phyloP scores from a whole-genome alignment of 169 alveolate genomes.

The Plasmodium adleri region DNA sequence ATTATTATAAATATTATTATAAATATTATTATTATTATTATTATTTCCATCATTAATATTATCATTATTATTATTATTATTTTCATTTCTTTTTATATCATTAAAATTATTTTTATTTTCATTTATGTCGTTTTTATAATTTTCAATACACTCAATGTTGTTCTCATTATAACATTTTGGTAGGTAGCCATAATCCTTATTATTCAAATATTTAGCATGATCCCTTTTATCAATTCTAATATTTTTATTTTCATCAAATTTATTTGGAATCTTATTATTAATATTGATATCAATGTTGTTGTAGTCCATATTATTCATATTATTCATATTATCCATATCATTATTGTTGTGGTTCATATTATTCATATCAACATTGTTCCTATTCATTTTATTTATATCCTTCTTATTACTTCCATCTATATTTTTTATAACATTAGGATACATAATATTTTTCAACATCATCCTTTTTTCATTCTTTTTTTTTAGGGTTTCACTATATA shows the following conservation, averaged over 20 bases:
- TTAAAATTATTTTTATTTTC: no score
- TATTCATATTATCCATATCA: background rate
- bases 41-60: background rate
- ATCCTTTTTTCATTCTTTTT: no score
- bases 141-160: background rate
- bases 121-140: constrained; percentile 7
- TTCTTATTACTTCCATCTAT: no score
- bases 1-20: background rate
- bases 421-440: no score
- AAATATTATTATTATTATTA: background rate
- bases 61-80: background rate
- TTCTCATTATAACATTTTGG: constrained; percentile 1
- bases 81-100: background rate
- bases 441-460: no score
- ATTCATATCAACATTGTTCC: background rate
- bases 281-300: background rate
- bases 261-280: no score
- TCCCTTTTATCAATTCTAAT: no score
- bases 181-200: background rate
- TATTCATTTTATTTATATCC: no score
- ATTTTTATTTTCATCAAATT: no score
- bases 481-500: no score
- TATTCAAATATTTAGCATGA: no score
- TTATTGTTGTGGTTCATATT: background rate
- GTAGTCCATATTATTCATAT: background rate